Evolutionary conservation across 495 filamentous ascomycete genomes (phyloP), one percentile per base, ranked within the genome.

Genomic region (Cercophora sp.): DNA sequence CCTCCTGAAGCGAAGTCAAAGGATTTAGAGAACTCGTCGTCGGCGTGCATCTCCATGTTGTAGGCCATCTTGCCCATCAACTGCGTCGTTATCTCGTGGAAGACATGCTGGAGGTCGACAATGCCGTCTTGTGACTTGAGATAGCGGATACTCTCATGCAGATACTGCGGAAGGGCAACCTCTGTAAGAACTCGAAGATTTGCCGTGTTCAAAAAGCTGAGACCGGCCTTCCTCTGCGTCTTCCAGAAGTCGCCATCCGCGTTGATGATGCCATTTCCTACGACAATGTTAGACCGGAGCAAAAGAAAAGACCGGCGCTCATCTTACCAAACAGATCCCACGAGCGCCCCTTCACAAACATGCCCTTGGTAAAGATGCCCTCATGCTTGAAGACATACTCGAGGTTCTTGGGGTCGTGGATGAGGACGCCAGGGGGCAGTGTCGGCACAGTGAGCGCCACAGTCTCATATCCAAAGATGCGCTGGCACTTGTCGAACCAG

Each of bases 31-130:
- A 84, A 84, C 3, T 78, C 74, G 46, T 82, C 73, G 48, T 73
- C 67, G 32, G 77, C 70, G 49, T 80, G 79, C 65, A 83, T 82
- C 47, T 83, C 77, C 74, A 82, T 80, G 55, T 82, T 73, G 58
- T 83, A 84, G 4, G 81, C 80, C 73, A 82, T 78, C 48, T 74
- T 74, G 20, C 79, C 81, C 78, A 84, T 81, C 18, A 84, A 58
- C 35, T 77, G 68, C 13, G 79, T 82, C 2, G 81, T 84, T 16
- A 84, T 72, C 47, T 83, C 81, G 50, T 81, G 75, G 34, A 84
- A 79, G 11, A 79, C 61, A 8, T 65, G 63, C 59, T 83, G 78
- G 13, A 83, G 60, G 61, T 84, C 80, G 1, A 80, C 62, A 0
- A 64, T 46, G 10, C 23, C 42, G 5, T 57, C 57, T 4, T 8